Base-by-base conservation (phyloP, 2,329 filamentous ascomycete genomes). In the Pseudovirgaria hyperparasitica region DNA sequence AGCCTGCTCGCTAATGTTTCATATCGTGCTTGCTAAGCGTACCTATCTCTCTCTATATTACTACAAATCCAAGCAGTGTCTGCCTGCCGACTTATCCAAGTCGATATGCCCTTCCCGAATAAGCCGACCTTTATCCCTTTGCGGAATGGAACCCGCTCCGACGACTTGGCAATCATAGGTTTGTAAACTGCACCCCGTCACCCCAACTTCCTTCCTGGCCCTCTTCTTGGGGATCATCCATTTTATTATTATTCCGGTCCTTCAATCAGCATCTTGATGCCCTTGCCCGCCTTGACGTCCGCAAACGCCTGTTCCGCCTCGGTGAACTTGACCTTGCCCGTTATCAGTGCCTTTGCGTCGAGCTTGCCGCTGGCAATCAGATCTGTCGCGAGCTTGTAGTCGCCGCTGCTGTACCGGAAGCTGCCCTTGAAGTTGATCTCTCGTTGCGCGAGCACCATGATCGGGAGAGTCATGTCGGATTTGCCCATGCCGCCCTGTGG, bases 361-460 rank as follows among this genome's bases (percentile, higher is more conserved):
- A 96, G 70, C 51, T 72, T 73, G 26, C 81, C 81, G 15, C 60
- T 66, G 6, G 69, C 67, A 2, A 93, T 72, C 34, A 96, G 65
- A 37, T 82, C 72, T 23, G 94, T 66, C 4, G 84, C 84, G 5
- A 86, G 70, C 49, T 76, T 70, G 57, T 94, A 96, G 55, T 94
- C 87, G 12, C 86, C 86, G 29, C 73, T 70, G 4, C 77, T 77
- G 55, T 96, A 96, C 20, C 87, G 72, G 67, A 96, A 96, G 36
- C 77, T 86, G 13, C 87, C 87, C 48, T 78, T 81, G 24, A 81
- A 68, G 8, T 76, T 92, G 27, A 93, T 65, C 63, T 96, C 87
- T 62, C 94, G 94, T 26, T 76, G 67, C 53, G 85, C 92, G 48
- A 92, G 65, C 5, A 81, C 78, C 70, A 87, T 81, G 51, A 96